Evolutionary conservation across 2,329 filamentous ascomycete species (phyloP), one percentile per base, ranked within the genome.

Genomic region (Aureobasidium sp.): DNA sequence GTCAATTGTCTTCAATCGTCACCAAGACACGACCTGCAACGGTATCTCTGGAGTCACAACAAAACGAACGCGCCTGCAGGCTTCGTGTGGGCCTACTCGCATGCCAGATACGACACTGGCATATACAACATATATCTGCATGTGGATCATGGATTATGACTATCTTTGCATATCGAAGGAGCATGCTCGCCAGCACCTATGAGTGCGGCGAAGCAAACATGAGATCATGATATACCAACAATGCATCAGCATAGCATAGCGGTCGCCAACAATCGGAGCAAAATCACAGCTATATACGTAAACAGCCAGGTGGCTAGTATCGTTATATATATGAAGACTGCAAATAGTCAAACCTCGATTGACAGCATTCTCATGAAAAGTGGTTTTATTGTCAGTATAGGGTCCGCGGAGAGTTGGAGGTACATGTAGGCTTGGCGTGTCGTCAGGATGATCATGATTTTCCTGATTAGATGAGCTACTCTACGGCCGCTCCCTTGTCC

Each of bases 391-490:
- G 21, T 21, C 13, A 37, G 4, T 37, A 37, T 37, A 21, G 21
- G 13, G 13, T 37, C 13, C 32, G 21, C 27, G 29, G 47, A 50
- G 21, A 21, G 21, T 21, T 21, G 21, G 21, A 21, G 21, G 47
- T 3, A 25, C 5, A 5, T 4, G 2, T 5, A 25, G 25, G 21
- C 54, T 58, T 58, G 54, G 54, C 54, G 32, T 58, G 30, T 30
- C 54, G 54, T 58, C 54, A 58, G 36, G 54, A 27, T 37, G 21
- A 53, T 61, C 39, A 54, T 50, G 58, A 50, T 60, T 47, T 60
- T 51, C 58, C 45, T 47, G 48, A 47, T 37, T 59, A 48, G 55
- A 48, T 59, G 44, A 59, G 32, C 44, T 48, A 39, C 53, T 27
- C 39, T 44, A 41, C 27, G 37, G 50, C 50, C 25, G 39, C 39